Conservation (phyloP, 1,139 yeast genomes). For the Candida buenavistaensis region DNA sequence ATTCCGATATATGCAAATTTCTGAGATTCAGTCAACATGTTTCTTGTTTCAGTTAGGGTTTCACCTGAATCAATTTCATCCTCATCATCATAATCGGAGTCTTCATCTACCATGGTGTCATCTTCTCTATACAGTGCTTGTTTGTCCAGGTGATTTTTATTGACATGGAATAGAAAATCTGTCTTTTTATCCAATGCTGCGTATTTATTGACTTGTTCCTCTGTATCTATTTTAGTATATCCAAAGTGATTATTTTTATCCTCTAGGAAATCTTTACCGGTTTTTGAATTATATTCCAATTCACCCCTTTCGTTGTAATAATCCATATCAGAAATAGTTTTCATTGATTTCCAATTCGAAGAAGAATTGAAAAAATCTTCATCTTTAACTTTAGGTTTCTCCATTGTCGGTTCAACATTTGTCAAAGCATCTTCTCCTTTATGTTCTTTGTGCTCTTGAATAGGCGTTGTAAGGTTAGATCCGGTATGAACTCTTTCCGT, state of each 20-base stretch:
- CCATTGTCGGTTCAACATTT: slow-evolving; percentile 7
- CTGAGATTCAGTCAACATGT: slow-evolving; percentile 79
- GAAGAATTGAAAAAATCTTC: slow-evolving; percentile 35
- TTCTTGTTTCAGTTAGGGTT: slow-evolving; percentile 77
- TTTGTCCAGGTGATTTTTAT: slow-evolving; percentile 13
- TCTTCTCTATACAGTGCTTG: slow-evolving; percentile 20
- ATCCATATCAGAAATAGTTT: slow-evolving; percentile 49
- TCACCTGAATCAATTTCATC: slow-evolving; percentile 49
- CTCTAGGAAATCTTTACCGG: slow-evolving; percentile 22
- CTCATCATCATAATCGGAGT: slow-evolving; percentile 30
- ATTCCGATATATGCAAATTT: slow-evolving; percentile 91
- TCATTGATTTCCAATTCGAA: slow-evolving; percentile 55
- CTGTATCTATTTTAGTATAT: slow-evolving; percentile 87
- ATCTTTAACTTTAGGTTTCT: slow-evolving; percentile 18
- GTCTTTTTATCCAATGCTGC: slow-evolving; percentile 76
- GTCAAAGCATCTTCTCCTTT: slow-evolving; percentile 5
- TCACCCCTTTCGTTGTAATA: slow-evolving; percentile 55
- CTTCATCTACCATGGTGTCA: slow-evolving; percentile 31
- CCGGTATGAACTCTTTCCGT: slow-evolving; percentile 9
- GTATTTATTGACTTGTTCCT: slow-evolving; percentile 80
- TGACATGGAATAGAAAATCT: slow-evolving; percentile 66
- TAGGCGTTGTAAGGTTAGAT: slow-evolving; percentile 6
- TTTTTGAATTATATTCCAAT: slow-evolving; percentile 33
- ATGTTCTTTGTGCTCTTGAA: slow-evolving; percentile 1
- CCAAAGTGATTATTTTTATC: slow-evolving; percentile 44